phyloP scores from a whole-genome alignment of 129 eudicot species.

The Helianthus annuus region DNA sequence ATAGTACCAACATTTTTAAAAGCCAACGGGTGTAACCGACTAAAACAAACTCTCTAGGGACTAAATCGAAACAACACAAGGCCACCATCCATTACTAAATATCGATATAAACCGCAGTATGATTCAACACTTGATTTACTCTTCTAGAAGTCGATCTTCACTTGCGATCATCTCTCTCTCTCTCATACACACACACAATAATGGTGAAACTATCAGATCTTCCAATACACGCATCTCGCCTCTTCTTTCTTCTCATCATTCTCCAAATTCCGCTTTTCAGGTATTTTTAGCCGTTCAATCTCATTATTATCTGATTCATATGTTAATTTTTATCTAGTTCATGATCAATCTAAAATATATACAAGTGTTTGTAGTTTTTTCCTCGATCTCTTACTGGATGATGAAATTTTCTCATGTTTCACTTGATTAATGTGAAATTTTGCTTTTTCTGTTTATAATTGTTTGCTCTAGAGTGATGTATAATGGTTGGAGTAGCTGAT shows the following conservation, averaged over 20 bases:
- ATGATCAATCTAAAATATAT: conserved; percentile 1
- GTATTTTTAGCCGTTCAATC: conserved; percentile 25
- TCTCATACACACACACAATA: neutral
- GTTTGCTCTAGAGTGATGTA: conserved; percentile 5
- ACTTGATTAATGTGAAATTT: neutral
- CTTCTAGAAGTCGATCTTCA: conserved; percentile 19
- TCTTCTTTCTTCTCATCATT: conserved; percentile 72
- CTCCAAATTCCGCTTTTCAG: conserved; percentile 94
- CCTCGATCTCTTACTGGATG: neutral
- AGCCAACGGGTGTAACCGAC: conserved; percentile 3
- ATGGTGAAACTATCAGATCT: conserved; percentile 37
- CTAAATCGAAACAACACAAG: conserved; percentile 2
- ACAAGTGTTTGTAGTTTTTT: neutral
- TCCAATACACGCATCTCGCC: conserved; percentile 54
- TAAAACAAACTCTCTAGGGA: conserved; percentile 13
- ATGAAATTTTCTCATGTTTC: conserved; percentile 18
- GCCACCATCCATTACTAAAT: neutral
- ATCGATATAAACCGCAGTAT: conserved; percentile 3
- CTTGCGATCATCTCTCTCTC: conserved; percentile 20
- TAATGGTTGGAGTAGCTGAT: conserved; percentile 3
- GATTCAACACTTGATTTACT: conserved; percentile 10
- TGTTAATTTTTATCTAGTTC: conserved; percentile 13
- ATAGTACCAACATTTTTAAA: neutral
- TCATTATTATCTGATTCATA: conserved; percentile 15
- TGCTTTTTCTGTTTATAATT: conserved; percentile 9